phyloP scores from a whole-genome alignment of 768 basidiomycete genomes.

The Hericium rajendrae region DNA sequence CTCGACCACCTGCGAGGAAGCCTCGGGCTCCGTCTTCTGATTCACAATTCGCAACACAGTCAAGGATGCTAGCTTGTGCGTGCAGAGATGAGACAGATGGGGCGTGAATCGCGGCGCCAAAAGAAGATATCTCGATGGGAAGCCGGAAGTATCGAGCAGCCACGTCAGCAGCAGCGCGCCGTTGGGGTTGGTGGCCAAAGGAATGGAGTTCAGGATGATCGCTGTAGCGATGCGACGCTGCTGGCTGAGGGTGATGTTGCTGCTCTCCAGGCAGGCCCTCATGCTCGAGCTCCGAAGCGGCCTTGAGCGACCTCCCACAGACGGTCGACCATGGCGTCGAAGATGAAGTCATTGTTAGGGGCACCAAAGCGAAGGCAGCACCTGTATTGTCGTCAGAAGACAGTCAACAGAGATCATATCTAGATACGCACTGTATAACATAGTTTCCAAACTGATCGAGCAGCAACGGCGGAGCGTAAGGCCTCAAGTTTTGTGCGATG shows the following conservation, averaged over 20 bases:
- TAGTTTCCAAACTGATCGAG: slow-evolving; percentile 93
- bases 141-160: slow-evolving; percentile 90
- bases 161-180: slow-evolving; percentile 93
- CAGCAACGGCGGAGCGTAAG: slow-evolving; percentile 88
- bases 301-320: slow-evolving; percentile 99
- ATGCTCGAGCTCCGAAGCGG: slow-evolving; percentile 97
- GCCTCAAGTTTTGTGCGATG: slow-evolving; percentile 77
- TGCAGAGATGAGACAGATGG: slow-evolving; percentile 93
- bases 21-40: slow-evolving; percentile 88
- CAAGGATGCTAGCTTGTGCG: slow-evolving; percentile 92
- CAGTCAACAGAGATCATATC: neutral
- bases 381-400: slow-evolving; percentile 27
- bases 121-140: slow-evolving; percentile 91
- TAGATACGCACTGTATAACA: slow-evolving; percentile 69
- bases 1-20: slow-evolving; percentile 78
- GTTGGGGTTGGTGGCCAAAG: slow-evolving; percentile 94
- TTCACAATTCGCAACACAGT: slow-evolving; percentile 95
- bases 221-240: slow-evolving; percentile 93
- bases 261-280: slow-evolving; percentile 92
- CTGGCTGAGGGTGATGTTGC: slow-evolving; percentile 78
- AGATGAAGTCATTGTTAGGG: slow-evolving; percentile 90
- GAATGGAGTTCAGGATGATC: slow-evolving; percentile 93
- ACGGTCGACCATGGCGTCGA: slow-evolving; percentile 95
- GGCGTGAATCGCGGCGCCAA: slow-evolving; percentile 94
- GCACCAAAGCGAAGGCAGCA: slow-evolving; percentile 86